These are phyloP conservation scores for Eucalyptus pauciflora DNA, from an alignment of 345 rosid species.

Conservation along the genomic window DNA sequence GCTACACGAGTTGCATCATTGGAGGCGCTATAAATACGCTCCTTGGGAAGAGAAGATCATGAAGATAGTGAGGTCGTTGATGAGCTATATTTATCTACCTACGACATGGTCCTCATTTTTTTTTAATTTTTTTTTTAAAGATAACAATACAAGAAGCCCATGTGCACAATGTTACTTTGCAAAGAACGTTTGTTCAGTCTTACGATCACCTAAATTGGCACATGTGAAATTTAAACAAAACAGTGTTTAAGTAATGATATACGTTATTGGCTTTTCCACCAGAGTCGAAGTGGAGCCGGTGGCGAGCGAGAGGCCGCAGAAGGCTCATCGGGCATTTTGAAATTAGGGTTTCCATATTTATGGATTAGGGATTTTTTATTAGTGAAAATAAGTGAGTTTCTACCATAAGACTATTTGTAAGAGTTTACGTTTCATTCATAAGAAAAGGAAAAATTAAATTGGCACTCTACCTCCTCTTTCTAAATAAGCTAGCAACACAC, in stretches of 20 bases:
- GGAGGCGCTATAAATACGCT: background rate
- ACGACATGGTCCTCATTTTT: background rate
- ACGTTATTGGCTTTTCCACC: background rate
- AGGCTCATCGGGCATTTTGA: background rate
- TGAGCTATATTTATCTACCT: background rate
- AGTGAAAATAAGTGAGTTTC: background rate
- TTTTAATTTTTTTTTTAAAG: background rate
- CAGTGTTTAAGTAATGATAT: background rate
- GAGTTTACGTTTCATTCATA: background rate
- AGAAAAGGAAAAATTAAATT: background rate
- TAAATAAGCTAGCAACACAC: background rate
- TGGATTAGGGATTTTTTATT: background rate
- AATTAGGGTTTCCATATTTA: background rate
- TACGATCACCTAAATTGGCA: background rate
- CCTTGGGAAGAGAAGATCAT: background rate
- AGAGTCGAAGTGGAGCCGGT: background rate
- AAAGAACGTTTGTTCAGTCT: background rate
- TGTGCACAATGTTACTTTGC: background rate
- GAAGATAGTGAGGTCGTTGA: background rate
- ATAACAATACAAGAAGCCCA: background rate
- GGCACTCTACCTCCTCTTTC: background rate
- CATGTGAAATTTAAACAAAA: background rate
- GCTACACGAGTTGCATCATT: background rate
- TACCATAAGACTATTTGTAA: background rate
- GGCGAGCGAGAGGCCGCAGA: background rate